Evolutionary conservation across 2,329 filamentous ascomycete species (phyloP), one percentile per base, ranked within the genome.

Genomic region (Arthroderma sp.): DNA sequence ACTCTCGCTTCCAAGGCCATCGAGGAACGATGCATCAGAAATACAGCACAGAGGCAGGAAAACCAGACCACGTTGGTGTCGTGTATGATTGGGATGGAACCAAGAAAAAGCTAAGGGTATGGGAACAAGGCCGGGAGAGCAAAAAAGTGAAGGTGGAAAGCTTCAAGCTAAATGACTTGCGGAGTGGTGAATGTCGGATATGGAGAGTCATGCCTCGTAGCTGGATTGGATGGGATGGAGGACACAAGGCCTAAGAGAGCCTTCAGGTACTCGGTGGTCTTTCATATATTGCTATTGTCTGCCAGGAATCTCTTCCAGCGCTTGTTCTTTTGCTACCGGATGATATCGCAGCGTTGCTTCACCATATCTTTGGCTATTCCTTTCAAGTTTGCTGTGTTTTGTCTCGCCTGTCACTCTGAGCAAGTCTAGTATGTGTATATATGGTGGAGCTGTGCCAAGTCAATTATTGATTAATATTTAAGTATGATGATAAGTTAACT

Each of bases 51-150:
- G 91, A 98, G 54, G 85, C 95, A 1, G 88, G 87, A 52, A 91
- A 85, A 60, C 85, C 77, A 6, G 75, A 89, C 51, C 91, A 98
- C 57, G 89, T 96, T 0, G 91, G 77, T 2, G 70, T 98, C 2
- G 89, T 98, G 3, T 77, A 86, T 6, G 91, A 98, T 62, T 98
- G 91, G 91, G 91, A 98, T 62, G 91, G 91, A 3, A 94, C 86
- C 36, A 94, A 95, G 76, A 94, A 94, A 74, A 95, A 96, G 73
- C 82, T 98, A 28, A 72, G 88, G 29, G 88, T 82, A 1, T 96
- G 86, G 85, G 91, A 96, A 63, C 91, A 98, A 61, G 89, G 89
- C 0, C 72, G 89, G 9, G 89, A 96, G 69, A 88, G 80, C 61
- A 89, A 83, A 64, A 96, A 95, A 71, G 81, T 93, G 44, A 91